Evolutionary conservation across 257 asterid species (phyloP).

Genomic region (Oldenlandia corymbosa): DNA sequence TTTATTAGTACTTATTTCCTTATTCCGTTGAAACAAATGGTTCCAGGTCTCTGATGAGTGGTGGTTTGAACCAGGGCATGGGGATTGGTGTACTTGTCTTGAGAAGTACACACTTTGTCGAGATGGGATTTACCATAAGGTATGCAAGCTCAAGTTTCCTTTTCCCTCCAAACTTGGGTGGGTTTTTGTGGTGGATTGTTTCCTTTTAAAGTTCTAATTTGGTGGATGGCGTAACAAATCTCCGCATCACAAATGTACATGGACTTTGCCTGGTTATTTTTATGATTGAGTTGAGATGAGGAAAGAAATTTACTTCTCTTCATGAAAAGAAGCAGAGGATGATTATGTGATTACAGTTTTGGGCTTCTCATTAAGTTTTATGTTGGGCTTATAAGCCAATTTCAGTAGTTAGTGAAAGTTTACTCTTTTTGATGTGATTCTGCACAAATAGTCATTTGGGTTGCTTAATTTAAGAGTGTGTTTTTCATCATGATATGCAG

Average conservation of each 20-base stretch:
- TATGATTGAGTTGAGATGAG: neutral
- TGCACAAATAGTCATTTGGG: neutral
- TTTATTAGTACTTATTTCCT: neutral
- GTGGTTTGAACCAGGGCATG: slow-evolving; percentile 99
- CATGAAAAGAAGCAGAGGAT: neutral
- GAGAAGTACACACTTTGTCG: slow-evolving; percentile 83
- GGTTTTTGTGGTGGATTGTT: neutral
- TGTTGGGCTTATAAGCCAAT: neutral
- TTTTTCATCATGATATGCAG: slow-evolving; percentile 35
- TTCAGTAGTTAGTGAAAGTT: neutral
- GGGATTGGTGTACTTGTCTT: slow-evolving; percentile 96
- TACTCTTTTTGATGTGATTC: neutral
- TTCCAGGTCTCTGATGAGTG: slow-evolving; percentile 80
- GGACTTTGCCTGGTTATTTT: neutral
- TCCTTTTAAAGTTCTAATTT: neutral
- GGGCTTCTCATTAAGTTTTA: neutral
- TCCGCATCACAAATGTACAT: neutral
- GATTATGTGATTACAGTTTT: neutral
- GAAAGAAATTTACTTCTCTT: neutral
- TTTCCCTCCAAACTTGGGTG: neutral
- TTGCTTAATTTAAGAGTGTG: slow-evolving; percentile 1
- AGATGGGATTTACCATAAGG: slow-evolving; percentile 96
- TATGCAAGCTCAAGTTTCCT: slow-evolving; percentile 18
- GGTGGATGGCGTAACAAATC: neutral
- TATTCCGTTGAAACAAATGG: slow-evolving; percentile 11